Evolutionary conservation across 1,284 basidiomycete species (phyloP).

Genomic region (Filobasidium uniguttulatum): DNA sequence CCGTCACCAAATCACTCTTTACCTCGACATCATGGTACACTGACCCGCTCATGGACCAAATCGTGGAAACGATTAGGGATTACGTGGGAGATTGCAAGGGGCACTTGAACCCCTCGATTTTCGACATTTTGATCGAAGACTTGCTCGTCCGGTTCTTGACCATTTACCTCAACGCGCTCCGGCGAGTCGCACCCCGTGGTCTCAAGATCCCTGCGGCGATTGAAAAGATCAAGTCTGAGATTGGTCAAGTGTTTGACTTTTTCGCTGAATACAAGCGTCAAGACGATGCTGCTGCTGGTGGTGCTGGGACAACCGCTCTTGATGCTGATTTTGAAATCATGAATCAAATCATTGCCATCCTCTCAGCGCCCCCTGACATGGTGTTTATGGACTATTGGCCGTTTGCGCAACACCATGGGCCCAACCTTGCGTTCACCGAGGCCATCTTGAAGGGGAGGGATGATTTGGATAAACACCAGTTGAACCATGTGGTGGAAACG

Average conservation of each 20-base stretch:
- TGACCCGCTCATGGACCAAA: constrained; percentile 47
- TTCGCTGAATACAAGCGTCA: constrained; percentile 58
- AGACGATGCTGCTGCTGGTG: neutral
- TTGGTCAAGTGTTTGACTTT: constrained; percentile 61
- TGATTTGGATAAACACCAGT: constrained; percentile 74
- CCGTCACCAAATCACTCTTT: constrained; percentile 77
- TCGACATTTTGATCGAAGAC: constrained; percentile 86
- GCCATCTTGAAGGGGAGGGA: constrained; percentile 74
- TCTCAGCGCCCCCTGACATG: constrained; percentile 82
- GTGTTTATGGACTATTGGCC: constrained; percentile 89
- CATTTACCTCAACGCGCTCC: constrained; percentile 75
- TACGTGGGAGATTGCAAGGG: constrained; percentile 86
- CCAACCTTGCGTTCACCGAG: constrained; percentile 83
- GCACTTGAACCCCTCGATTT: constrained; percentile 78
- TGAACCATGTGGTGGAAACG: constrained; percentile 88
- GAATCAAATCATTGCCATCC: constrained; percentile 56
- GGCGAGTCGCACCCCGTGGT: constrained; percentile 56
- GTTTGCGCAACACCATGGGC: constrained; percentile 91
- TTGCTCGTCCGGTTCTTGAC: constrained; percentile 83
- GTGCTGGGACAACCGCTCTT: neutral
- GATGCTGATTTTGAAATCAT: neutral
- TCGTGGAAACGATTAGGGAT: constrained; percentile 90
- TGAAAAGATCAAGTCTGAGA: constrained; percentile 68
- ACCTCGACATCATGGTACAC: constrained; percentile 58
- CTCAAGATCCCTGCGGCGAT: constrained; percentile 73